Evolutionary conservation across 805 yeast genomes (phyloP).

Genomic region (Monosporozyma aquatica): DNA sequence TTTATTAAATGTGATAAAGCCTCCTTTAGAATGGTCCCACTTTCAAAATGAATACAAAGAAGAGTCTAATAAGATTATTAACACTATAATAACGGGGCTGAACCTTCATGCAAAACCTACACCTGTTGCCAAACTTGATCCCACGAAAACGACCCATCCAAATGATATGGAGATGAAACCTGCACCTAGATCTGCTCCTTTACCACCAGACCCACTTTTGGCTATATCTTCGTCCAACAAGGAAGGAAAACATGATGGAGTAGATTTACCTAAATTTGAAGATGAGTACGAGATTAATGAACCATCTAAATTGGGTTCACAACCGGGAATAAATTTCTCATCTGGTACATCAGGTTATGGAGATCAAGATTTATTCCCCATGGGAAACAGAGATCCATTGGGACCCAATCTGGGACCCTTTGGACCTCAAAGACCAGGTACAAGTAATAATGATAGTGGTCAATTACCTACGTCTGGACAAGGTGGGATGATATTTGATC

Average conservation of each 20-base stretch:
- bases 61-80: neutral
- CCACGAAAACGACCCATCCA: neutral
- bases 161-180: neutral
- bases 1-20: neutral
- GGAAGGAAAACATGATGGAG: neutral
- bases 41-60: neutral
- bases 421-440: neutral
- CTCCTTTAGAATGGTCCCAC: neutral
- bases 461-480: no score
- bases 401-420: neutral
- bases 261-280: constrained; percentile 28
- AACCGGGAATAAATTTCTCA: constrained; percentile 7
- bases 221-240: no score
- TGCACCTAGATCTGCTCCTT: neutral
- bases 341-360: constrained; percentile 19
- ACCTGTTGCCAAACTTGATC: neutral
- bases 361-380: constrained; percentile 29
- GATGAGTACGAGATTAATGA: constrained; percentile 25
- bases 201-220: neutral
- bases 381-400: constrained; percentile 24
- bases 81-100: neutral
- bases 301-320: neutral
- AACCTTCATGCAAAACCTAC: neutral
- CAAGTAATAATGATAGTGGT: neutral
- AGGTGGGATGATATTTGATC: constrained; percentile 31